Percentiles rank a stretch among this genome's conserved stretches.
Conservation (phyloP, 371 early-diverging fungal species). For the Lichtheimia hyalospora region DNA sequence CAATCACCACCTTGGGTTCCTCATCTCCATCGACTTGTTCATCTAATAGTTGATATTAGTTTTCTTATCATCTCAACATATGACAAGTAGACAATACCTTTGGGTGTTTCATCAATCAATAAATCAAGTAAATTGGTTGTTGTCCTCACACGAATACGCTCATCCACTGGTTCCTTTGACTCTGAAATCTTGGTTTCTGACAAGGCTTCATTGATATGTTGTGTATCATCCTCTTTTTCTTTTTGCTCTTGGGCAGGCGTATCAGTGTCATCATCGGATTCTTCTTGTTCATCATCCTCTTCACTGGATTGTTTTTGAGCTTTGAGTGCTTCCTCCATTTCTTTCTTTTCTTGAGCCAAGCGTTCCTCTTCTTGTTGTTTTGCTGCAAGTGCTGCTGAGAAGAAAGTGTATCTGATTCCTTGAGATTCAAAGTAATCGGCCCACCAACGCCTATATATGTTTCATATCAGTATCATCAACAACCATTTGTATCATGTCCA, state of each 20-base stretch:
- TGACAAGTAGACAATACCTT: not conserved
- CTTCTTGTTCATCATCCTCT: constrained; percentile 12
- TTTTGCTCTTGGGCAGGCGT: constrained; percentile 22
- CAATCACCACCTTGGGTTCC: constrained; percentile 76
- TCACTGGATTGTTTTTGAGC: constrained; percentile 11
- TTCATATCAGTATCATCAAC: not conserved
- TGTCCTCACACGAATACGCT: constrained; percentile 47
- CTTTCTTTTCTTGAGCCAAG: constrained; percentile 30
- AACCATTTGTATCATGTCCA: not conserved
- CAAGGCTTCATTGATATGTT: constrained; percentile 26
- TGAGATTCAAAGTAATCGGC: constrained; percentile 85
- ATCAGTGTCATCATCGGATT: constrained; percentile 12
- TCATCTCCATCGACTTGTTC: constrained; percentile 9
- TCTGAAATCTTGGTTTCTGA: constrained; percentile 6
- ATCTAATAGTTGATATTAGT: not conserved
- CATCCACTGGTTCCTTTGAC: constrained; percentile 7
- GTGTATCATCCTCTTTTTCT: constrained; percentile 17
- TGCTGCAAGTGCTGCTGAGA: constrained; percentile 78
- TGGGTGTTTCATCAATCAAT: constrained; percentile 42
- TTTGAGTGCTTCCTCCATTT: constrained; percentile 32
- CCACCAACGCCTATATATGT: constrained; percentile 63
- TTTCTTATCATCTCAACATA: not conserved
- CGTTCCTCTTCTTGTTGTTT: constrained; percentile 57
- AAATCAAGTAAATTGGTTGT: constrained; percentile 47
- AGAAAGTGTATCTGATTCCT: constrained; percentile 86